Conservation (phyloP, 495 filamentous ascomycete species). For the Lasiosphaeris hirsuta region DNA sequence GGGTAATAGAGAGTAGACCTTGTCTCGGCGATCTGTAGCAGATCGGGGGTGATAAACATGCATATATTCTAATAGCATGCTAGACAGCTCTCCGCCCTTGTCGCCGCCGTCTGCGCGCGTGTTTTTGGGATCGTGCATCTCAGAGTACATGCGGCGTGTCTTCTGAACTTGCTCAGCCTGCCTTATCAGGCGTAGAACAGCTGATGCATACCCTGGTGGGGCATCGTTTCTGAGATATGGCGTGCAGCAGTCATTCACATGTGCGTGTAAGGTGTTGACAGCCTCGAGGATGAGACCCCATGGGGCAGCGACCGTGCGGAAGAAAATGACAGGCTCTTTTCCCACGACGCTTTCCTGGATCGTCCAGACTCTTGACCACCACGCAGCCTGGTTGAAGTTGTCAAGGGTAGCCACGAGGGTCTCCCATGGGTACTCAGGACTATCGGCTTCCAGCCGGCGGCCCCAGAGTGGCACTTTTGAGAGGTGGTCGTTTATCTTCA, state of each 20-base stretch:
- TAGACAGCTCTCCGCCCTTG: neutral
- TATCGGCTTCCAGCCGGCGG: neutral
- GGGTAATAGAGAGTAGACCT: neutral
- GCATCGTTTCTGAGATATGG: slow-evolving; percentile 1
- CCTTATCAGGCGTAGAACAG: neutral
- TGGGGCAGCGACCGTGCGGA: neutral
- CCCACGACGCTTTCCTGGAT: neutral
- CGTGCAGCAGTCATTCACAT: slow-evolving; percentile 3
- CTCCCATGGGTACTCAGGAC: too few relatives aligned
- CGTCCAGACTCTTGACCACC: neutral
- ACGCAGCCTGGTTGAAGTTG: neutral
- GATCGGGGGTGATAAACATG: neutral
- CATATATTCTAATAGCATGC: neutral
- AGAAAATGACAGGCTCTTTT: neutral
- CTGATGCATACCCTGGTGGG: neutral
- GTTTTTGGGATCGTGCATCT: neutral
- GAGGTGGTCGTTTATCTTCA: neutral
- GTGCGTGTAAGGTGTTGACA: neutral
- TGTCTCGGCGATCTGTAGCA: neutral
- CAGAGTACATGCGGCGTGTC: neutral
- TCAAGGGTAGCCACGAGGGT: neutral
- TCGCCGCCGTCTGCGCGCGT: too few relatives aligned
- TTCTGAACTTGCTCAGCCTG: neutral
- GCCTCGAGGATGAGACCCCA: neutral
- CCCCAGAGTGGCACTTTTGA: neutral